Percentiles rank a stretch among this genome's conserved stretches.
These are phyloP conservation scores for Lichina pygmaea DNA, from an alignment of 495 filamentous ascomycete genomes.

Conservation along the genomic window DNA sequence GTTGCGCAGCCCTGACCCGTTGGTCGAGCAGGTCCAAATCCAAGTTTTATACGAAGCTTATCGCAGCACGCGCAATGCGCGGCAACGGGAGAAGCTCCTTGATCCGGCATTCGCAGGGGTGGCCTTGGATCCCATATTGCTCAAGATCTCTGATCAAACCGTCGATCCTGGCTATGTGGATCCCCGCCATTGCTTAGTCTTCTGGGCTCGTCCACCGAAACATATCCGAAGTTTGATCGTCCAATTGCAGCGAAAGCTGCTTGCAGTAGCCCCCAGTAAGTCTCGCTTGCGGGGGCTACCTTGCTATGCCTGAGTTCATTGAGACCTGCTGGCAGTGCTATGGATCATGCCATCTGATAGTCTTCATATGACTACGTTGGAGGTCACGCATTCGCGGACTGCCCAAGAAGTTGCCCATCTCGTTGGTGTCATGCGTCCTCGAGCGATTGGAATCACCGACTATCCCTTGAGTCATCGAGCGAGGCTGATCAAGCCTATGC, in stretches of 20 bases:
- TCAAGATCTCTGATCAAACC: conserved; percentile 29
- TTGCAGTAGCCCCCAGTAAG: conserved; percentile 36
- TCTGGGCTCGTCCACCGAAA: conserved; percentile 64
- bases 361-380: conserved; percentile 69
- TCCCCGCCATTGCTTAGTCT: conserved; percentile 51
- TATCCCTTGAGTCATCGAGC: conserved; percentile 34
- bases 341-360: conserved; percentile 59
- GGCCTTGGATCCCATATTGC: conserved; percentile 47
- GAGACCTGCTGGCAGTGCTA: conserved; percentile 22
- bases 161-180: conserved; percentile 42
- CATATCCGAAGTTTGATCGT: conserved; percentile 35
- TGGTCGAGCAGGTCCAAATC: conserved; percentile 27
- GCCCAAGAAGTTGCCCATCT: conserved; percentile 30
- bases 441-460: conserved; percentile 24
- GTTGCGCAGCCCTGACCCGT: too few species aligned
- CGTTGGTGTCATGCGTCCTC: conserved; percentile 21
- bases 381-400: conserved; percentile 47
- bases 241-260: conserved; percentile 39
- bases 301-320: conserved; percentile 1
- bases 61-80: conserved; percentile 39
- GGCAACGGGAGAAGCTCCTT: conserved; percentile 42
- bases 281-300: neutral
- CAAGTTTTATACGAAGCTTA: conserved; percentile 48
- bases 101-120: conserved; percentile 38
- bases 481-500: conserved; percentile 50